These are phyloP conservation scores for Theobroma grandiflorum DNA, from an alignment of 441 rosid genomes.

Conservation along the genomic window DNA sequence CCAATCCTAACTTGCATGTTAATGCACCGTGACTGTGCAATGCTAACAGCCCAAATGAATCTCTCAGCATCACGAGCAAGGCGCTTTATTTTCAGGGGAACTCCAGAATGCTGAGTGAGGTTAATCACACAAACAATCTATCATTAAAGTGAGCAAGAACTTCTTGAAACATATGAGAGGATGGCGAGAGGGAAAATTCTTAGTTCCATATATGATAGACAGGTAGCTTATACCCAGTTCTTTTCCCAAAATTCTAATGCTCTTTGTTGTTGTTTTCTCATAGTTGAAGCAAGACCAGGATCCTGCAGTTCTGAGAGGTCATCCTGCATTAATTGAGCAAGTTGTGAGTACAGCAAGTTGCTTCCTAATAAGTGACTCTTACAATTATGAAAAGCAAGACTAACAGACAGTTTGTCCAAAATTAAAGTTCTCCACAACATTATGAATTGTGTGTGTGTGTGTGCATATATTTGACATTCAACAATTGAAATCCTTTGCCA, in stretches of 20 bases:
- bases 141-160: conserved; percentile 19
- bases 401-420: neutral
- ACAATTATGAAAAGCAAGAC: neutral
- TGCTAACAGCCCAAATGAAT: conserved; percentile 85
- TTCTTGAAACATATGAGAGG: conserved; percentile 5
- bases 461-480: neutral
- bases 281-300: conserved; percentile 71
- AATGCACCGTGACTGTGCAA: conserved; percentile 85
- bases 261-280: conserved; percentile 72
- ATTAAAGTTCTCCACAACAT: neutral
- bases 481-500: neutral
- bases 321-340: conserved; percentile 48
- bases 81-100: conserved; percentile 87
- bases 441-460: neutral
- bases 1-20: conserved; percentile 82
- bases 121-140: conserved; percentile 24
- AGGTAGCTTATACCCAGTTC: conserved; percentile 73
- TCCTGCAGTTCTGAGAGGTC: conserved; percentile 91
- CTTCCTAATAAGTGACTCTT: neutral
- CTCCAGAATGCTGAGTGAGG: conserved; percentile 72
- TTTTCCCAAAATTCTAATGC: conserved; percentile 84
- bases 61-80: conserved; percentile 82
- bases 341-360: neutral
- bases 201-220: conserved; percentile 17
- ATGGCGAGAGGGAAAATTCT: neutral